Base-by-base conservation (phyloP, 225 moss, liverwort and hornwort species). In the Sphagnum contortum region DNA sequence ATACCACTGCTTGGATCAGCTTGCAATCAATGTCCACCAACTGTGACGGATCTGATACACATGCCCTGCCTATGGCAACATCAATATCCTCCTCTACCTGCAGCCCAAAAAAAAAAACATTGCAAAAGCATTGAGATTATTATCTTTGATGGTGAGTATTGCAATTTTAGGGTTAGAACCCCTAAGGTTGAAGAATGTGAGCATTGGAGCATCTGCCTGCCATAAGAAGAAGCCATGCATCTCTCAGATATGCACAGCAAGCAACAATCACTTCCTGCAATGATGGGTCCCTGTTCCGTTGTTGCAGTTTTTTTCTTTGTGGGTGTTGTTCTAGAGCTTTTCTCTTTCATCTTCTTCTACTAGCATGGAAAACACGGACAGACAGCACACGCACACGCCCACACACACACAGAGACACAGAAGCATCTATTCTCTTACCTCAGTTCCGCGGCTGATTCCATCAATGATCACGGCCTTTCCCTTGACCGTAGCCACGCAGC, bases 31-130 rank as follows among this genome's bases (percentile, higher is more conserved):
- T 73, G 45, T 54, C 66, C 50, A 53, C 57, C 9, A 96, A 64
- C 59, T 78, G 79, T 64, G 86, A 81, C 2, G 92, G 81, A 72
- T 92, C 77, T 6, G 74, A 75, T 66, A 96, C 81, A 48, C 87
- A 89, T 2, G 90, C 78, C 67, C 90, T 68, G 48, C 84, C 92
- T 9, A 82, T 56, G 53, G 85, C 82, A 8, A 84, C 87, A 57
- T 96, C 92, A 2, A 96, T 83, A 10, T 92, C 90, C 72, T 96
- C 96, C 76, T 96, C 96, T 52, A 92, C 73, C 83, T 84, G 80
- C 77, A 69, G 59, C 47, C 6, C 6, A 50, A 14, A 8, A 55
- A 12, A 8, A 55, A 8, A 55, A 55, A 55, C 1, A 8, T 55
- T 55, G 12, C 12, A 58, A 58, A 58, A 44, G 57, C 44, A 44